phyloP scores from a whole-genome alignment of 345 rosid genomes.

The Mercurialis annua region DNA sequence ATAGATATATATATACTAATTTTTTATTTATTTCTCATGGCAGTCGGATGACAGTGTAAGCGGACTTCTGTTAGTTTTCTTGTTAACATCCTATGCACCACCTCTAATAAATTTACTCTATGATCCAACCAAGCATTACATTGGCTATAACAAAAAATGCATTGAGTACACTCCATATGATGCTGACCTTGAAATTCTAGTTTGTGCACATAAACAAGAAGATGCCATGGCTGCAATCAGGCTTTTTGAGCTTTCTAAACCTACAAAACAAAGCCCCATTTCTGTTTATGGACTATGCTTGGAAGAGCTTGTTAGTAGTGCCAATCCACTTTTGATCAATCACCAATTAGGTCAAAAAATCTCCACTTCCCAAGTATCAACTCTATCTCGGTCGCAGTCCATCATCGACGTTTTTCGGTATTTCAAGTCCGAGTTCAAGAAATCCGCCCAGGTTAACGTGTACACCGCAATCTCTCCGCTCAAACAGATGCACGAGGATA shows the following conservation, averaged over 20 bases:
- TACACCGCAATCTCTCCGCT: slow-evolving; percentile 29
- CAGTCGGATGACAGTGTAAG: slow-evolving; percentile 9
- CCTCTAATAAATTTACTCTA: slow-evolving; percentile 17
- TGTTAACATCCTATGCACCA: slow-evolving; percentile 19
- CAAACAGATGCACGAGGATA: slow-evolving; percentile 23
- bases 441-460: too few relatives aligned
- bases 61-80: slow-evolving; percentile 10
- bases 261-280: slow-evolving; percentile 19
- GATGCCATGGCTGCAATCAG: slow-evolving; percentile 26
- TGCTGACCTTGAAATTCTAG: slow-evolving; percentile 21
- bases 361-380: neutral
- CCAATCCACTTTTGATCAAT: slow-evolving; percentile 21
- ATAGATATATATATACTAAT: too few relatives aligned
- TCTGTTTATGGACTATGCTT: slow-evolving; percentile 29
- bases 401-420: slow-evolving; percentile 18
- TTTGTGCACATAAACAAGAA: slow-evolving; percentile 27
- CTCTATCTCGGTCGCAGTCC: neutral
- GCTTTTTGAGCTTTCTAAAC: slow-evolving; percentile 20
- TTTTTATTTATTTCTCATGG: neutral
- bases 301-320: slow-evolving; percentile 21
- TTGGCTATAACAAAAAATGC: slow-evolving; percentile 27
- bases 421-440: too few relatives aligned
- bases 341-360: slow-evolving; percentile 29
- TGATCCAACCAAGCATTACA: slow-evolving; percentile 23
- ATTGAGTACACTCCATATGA: slow-evolving; percentile 12